Percentiles rank a stretch among this genome's conserved stretches.
phyloP scores from a whole-genome alignment of 164 flowering plant species.

The Echeveria elegans region DNA sequence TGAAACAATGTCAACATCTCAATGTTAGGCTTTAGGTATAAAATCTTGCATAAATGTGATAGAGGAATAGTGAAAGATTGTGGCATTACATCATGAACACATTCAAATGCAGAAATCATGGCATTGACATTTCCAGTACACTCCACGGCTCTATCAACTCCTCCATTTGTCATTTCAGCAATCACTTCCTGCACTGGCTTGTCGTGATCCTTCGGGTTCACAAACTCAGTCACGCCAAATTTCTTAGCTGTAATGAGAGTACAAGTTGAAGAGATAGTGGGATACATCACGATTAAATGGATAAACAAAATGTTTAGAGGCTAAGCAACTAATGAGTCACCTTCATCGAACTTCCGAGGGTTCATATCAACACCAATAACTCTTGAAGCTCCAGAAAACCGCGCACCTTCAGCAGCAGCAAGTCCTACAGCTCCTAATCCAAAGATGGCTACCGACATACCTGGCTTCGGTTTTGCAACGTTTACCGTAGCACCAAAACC shows the following conservation, averaged over 20 bases:
- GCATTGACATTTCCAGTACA: conserved; percentile 36
- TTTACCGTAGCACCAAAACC: conserved; percentile 48
- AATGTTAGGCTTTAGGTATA: background rate
- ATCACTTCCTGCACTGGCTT: conserved; percentile 48
- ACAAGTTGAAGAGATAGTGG: no score
- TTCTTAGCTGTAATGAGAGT: conserved; percentile 27
- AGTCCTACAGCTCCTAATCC: conserved; percentile 52
- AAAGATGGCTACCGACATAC: conserved; percentile 38
- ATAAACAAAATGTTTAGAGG: no score
- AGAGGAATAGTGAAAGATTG: background rate
- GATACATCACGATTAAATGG: no score
- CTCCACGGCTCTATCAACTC: conserved; percentile 36
- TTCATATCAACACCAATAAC: conserved; percentile 42
- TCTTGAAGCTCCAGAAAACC: conserved; percentile 32
- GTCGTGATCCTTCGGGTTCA: conserved; percentile 45
- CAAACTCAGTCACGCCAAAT: conserved; percentile 44
- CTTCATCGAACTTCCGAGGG: conserved; percentile 25
- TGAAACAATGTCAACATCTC: conserved; percentile 9
- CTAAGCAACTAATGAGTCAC: conserved; percentile 10
- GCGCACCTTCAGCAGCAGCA: conserved; percentile 53
- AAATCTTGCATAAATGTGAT: background rate
- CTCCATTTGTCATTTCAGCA: conserved; percentile 44
- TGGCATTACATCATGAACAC: conserved; percentile 32
- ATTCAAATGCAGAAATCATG: conserved; percentile 41
- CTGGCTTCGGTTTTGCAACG: conserved; percentile 46